Evolutionary conservation across 2,329 filamentous ascomycete genomes (phyloP).

Genomic region (Cryphonectria carpinicola): DNA sequence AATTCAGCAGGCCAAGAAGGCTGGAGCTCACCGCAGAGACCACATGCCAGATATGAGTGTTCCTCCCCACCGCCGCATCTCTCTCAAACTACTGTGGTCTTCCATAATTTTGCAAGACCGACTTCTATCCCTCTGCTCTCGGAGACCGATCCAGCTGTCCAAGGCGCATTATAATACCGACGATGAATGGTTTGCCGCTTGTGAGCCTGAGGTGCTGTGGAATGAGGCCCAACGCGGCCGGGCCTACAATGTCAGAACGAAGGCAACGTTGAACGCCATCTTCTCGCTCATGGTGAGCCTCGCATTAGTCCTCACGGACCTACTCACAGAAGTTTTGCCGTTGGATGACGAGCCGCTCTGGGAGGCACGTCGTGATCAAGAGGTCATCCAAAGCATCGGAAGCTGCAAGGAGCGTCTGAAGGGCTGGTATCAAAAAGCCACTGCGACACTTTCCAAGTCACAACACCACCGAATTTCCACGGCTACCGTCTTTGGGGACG

Average conservation of each 20-base stretch:
- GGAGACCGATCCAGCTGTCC: slow-evolving; percentile 41
- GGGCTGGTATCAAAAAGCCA: slow-evolving; percentile 46
- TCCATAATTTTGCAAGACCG: slow-evolving; percentile 43
- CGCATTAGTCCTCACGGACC: slow-evolving; percentile 51
- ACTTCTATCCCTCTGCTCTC: slow-evolving; percentile 40
- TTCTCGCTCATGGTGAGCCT: slow-evolving; percentile 51
- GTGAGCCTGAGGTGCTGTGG: slow-evolving; percentile 32
- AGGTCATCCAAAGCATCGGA: slow-evolving; percentile 39
- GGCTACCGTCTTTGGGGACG: slow-evolving; percentile 26
- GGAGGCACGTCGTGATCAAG: slow-evolving; percentile 40
- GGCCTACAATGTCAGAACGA: slow-evolving; percentile 51
- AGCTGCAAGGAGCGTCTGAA: slow-evolving; percentile 42
- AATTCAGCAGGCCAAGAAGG: slow-evolving; percentile 53
- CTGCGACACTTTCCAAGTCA: slow-evolving; percentile 44
- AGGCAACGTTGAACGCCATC: slow-evolving; percentile 48
- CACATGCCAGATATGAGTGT: not conserved
- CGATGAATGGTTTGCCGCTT: slow-evolving; percentile 46
- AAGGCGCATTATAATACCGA: slow-evolving; percentile 34
- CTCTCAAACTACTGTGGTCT: slow-evolving; percentile 44
- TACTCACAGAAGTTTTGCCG: slow-evolving; percentile 50
- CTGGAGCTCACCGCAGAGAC: slow-evolving; percentile 43
- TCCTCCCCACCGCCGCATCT: slow-evolving; percentile 6
- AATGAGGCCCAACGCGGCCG: slow-evolving; percentile 48
- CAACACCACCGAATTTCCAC: slow-evolving; percentile 38
- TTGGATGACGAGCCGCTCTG: slow-evolving; percentile 47